Conservation (phyloP, 768 basidiomycete genomes). For the Psilocybe subaeruginosa region DNA sequence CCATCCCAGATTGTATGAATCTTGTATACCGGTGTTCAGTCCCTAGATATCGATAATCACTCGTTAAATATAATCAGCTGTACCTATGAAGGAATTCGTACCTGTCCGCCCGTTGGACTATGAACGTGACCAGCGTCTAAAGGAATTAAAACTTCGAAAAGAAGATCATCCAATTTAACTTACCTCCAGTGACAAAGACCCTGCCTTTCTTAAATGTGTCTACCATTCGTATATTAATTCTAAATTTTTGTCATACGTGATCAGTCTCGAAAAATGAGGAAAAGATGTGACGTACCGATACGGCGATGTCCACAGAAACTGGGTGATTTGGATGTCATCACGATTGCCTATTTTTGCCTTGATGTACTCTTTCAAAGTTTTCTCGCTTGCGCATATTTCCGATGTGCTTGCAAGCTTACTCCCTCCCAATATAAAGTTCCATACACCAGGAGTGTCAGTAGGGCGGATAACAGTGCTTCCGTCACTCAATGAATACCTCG, state of each 20-base stretch:
- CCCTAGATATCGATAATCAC: constrained; percentile 18
- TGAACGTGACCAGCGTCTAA: constrained; percentile 34
- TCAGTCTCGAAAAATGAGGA: no score
- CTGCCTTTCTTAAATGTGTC: constrained; percentile 41
- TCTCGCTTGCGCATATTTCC: not conserved
- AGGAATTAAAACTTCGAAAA: not conserved
- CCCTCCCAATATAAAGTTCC: constrained; percentile 26
- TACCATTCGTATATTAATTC: constrained; percentile 35
- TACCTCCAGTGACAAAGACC: constrained; percentile 49
- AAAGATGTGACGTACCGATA: constrained; percentile 8
- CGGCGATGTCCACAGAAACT: constrained; percentile 25
- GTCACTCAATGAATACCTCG: no score
- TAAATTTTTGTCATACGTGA: not conserved
- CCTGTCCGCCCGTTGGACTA: constrained; percentile 34
- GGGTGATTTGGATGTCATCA: constrained; percentile 33
- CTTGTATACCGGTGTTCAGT: constrained; percentile 35
- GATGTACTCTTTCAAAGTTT: not conserved
- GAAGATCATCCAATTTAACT: not conserved
- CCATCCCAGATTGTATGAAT: constrained; percentile 41
- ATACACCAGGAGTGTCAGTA: constrained; percentile 24
- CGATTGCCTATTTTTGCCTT: constrained; percentile 24
- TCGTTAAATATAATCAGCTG: no score
- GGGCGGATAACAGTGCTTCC: constrained; percentile 21
- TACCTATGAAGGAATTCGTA: not conserved
- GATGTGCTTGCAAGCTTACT: constrained; percentile 25